Evolutionary conservation across 768 basidiomycete genomes (phyloP), one percentile per base, ranked within the genome.

Genomic region (Tephrocybe sp.): DNA sequence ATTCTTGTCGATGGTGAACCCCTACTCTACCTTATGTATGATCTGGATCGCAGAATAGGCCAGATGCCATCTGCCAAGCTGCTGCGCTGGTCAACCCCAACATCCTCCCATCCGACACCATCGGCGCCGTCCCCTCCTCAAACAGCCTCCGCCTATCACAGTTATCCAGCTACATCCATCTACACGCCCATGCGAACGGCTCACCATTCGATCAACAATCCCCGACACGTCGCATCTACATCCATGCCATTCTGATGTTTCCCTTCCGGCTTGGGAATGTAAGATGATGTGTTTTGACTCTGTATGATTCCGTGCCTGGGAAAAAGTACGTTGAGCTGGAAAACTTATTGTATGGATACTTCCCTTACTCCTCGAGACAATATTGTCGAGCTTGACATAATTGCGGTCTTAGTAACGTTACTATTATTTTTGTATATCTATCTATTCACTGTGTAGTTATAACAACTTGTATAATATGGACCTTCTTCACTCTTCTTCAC

Each of bases 11-110:
- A 89, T 68, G 77, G 77, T 58, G 76, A 78, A 54, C 75, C 80
- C 14, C 69, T 87, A 45, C 77, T 87, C 46, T 78, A 77, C 58
- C 68, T 89, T 56, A 73, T 83, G 43, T 89, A 88, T 65, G 80
- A 86, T 57, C 70, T 90, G 58, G 82, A 86, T 60, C 80, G 84
- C 62, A 74, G 72, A 57, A 67, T 72, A 57, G 69, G 72, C 53
- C 62, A 67, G 49, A 69, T 75, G 67, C 85, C 88, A 13, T 77
- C 80, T 42, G 86, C 79, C 52, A 77, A 84, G 60, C 72, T 90
- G 39, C 19, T 48, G 17, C 51, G 55, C 49, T 81, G 56, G 76
- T 74, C 35, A 79, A 78, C 64, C 72, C 67, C 58, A 17, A 55
- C 52, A 23, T 39, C 46, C n/a, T 31, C 51, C 31, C n/a, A 23